Evolutionary conservation across 495 filamentous ascomycete species (phyloP).

Genomic region (Penicillium goetzii): DNA sequence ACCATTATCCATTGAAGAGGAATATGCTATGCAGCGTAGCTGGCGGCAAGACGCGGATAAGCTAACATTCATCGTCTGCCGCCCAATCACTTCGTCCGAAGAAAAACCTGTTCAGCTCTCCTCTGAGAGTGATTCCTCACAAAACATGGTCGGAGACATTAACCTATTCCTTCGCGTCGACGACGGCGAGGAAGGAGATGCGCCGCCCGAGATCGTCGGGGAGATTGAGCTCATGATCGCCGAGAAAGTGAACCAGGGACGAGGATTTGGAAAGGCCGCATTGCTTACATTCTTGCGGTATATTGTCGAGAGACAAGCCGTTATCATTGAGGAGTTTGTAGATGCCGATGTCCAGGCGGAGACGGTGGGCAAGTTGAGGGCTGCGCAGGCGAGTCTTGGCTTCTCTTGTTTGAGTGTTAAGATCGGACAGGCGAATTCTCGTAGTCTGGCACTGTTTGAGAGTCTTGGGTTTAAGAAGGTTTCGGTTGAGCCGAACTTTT

Average conservation of each 20-base stretch:
- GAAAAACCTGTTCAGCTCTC: conserved; percentile 24
- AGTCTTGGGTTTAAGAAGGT: conserved; percentile 56
- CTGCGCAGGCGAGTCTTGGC: conserved; percentile 6
- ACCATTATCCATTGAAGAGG: conserved; percentile 72
- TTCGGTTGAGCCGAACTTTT: conserved; percentile 60
- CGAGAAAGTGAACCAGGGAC: conserved; percentile 54
- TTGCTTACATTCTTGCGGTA: conserved; percentile 72
- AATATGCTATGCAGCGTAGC: conserved; percentile 81
- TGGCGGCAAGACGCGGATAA: conserved; percentile 75
- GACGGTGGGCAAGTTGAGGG: conserved; percentile 21
- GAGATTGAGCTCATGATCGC: conserved; percentile 94
- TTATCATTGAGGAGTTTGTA: conserved; percentile 65
- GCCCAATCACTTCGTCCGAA: conserved; percentile 21
- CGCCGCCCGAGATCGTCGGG: conserved; percentile 55
- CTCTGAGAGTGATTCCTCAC: conserved; percentile 52
- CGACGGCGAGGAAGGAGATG: conserved; percentile 46
- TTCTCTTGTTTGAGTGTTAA: conserved; percentile 59
- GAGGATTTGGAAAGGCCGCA: conserved; percentile 67
- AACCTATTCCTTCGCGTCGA: conserved; percentile 76
- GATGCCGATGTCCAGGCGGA: conserved; percentile 22
- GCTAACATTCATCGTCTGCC: conserved; percentile 52
- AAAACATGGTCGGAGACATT: conserved; percentile 79
- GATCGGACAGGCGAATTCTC: conserved; percentile 58
- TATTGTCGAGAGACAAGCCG: conserved; percentile 50
- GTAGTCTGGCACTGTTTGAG: conserved; percentile 65